Evolutionary conservation across 2,329 filamentous ascomycete species (phyloP).

Genomic region (Domatiomyces globalis): DNA sequence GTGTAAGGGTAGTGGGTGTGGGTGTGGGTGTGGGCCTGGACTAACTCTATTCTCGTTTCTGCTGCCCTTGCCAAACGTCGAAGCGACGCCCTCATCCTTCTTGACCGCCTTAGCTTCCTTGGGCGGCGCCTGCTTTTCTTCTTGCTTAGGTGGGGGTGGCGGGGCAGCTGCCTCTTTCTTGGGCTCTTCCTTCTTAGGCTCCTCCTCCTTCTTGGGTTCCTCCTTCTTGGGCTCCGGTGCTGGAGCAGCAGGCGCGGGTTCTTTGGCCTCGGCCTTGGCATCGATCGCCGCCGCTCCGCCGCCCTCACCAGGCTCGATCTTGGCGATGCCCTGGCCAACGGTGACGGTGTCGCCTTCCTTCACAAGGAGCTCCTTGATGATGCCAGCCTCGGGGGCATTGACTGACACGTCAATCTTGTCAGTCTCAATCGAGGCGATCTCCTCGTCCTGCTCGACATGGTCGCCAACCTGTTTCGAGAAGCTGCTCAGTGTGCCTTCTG

Average conservation of each 20-base stretch:
- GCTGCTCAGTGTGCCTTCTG: conserved; percentile 90
- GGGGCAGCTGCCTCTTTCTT: conserved; percentile 14
- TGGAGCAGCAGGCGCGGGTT: conserved; percentile 40
- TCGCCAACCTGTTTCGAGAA: conserved; percentile 90
- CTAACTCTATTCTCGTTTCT: conserved; percentile 75
- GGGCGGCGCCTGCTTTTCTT: conserved; percentile 20
- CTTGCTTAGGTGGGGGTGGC: conserved; percentile 19
- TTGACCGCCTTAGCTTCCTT: conserved; percentile 24
- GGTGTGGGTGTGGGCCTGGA: not conserved
- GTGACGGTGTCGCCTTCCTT: conserved; percentile 90
- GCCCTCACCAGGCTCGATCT: conserved; percentile 63
- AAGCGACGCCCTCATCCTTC: conserved; percentile 15
- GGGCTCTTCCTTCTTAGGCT: too few species aligned
- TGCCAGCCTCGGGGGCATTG: conserved; percentile 81
- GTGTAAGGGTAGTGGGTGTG: not conserved
- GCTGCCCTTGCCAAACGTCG: conserved; percentile 42
- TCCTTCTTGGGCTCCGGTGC: conserved; percentile 39
- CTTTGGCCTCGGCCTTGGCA: conserved; percentile 44
- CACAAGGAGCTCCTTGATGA: conserved; percentile 80
- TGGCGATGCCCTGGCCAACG: conserved; percentile 82
- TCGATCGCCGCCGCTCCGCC: conserved; percentile 43
- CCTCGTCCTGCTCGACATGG: conserved; percentile 87
- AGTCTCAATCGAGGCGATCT: conserved; percentile 96
- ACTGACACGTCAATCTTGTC: conserved; percentile 99
- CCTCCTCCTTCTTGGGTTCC: conserved; percentile 22